A percentile compares a stretch with the other conserved stretches of the same genome.
phyloP scores from a whole-genome alignment of 768 basidiomycete species.

The Dendrothele bispora region DNA sequence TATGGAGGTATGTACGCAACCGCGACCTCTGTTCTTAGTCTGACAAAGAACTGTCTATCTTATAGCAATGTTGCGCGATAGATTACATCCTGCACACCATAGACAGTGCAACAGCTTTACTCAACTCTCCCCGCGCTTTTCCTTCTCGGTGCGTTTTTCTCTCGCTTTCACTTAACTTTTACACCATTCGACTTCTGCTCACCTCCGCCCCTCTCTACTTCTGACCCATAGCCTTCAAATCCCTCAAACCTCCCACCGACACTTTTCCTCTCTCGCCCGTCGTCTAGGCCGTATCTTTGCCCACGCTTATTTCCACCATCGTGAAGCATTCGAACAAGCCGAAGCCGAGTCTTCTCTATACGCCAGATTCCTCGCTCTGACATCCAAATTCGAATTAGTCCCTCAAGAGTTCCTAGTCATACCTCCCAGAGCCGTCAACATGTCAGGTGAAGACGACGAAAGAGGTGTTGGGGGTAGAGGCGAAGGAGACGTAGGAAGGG shows the following conservation, averaged over 20 bases:
- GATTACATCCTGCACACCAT: constrained; percentile 94
- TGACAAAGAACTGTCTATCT: not conserved
- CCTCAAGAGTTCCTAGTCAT: constrained; percentile 84
- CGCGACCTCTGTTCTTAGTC: not conserved
- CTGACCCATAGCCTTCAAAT: constrained; percentile 65
- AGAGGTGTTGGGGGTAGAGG: no score
- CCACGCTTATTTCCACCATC: constrained; percentile 94
- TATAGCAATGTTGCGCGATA: constrained; percentile 92
- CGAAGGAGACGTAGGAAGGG: not conserved
- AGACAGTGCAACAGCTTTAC: constrained; percentile 88
- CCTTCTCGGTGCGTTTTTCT: constrained; percentile 70
- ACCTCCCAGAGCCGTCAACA: constrained; percentile 41
- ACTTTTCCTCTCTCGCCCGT: constrained; percentile 86
- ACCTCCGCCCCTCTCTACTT: no score
- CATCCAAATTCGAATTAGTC: constrained; percentile 78
- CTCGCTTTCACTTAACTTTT: not conserved
- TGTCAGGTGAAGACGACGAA: not conserved
- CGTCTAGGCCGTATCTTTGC: constrained; percentile 94
- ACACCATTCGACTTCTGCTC: no score
- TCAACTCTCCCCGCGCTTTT: constrained; percentile 90
- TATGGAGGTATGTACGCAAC: constrained; percentile 66
- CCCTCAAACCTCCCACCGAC: constrained; percentile 76
- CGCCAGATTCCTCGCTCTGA: constrained; percentile 84
- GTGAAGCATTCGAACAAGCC: constrained; percentile 86
- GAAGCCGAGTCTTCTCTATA: constrained; percentile 91